Evolutionary conservation across 805 yeast genomes (phyloP), one percentile per base, ranked within the genome.

Genomic region (Wickerhamiella alocasiicola): DNA sequence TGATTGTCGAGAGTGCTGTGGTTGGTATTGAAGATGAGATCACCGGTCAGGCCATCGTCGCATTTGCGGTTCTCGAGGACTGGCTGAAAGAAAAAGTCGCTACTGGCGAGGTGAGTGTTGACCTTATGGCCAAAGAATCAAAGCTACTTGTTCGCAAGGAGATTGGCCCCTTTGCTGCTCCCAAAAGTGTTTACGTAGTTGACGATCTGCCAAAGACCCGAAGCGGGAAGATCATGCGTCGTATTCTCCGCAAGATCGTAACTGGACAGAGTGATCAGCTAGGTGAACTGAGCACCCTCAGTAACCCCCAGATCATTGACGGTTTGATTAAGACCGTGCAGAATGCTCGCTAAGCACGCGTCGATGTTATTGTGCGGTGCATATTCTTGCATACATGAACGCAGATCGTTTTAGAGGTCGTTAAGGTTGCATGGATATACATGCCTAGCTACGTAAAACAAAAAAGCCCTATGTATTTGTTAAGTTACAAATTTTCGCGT

Each of bases 141-240:
- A 72, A 85, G 44, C 66, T 85, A 63, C 83, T 84, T 47, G 95
- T 91, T 38, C 76, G 98, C 63, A 80, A 82, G 60, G 84, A 80
- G 56, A 85, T 85, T 61, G 95, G 95, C 33, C 76, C 76, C 36
- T 84, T 84, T 64, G 98, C 98, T 16, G 94, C 97, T 43, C 98
- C 98, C 57, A 87, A 87, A 64, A 67, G 77, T 44, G 77, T 87
- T 44, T 67, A 79, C 52, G 65, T 87, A 45, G 94, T 88, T 42
- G 78, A 76, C 46, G 97, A 91, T 59, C 74, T 91, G 62, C 98
- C 98, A 65, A 91, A 88, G 74, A 91, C 98, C 18, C 77, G 98
- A 67, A 84, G 95, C 9, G 98, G 98, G 53, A 91, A 91, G 72
- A 88, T 91, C 59, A 88, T 91, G 94, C 81, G 98, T 71, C 82